Percentiles rank a stretch among this genome's conserved stretches.
phyloP scores from a whole-genome alignment of 208 protist genomes.

The Balamuthia mandrillaris region DNA sequence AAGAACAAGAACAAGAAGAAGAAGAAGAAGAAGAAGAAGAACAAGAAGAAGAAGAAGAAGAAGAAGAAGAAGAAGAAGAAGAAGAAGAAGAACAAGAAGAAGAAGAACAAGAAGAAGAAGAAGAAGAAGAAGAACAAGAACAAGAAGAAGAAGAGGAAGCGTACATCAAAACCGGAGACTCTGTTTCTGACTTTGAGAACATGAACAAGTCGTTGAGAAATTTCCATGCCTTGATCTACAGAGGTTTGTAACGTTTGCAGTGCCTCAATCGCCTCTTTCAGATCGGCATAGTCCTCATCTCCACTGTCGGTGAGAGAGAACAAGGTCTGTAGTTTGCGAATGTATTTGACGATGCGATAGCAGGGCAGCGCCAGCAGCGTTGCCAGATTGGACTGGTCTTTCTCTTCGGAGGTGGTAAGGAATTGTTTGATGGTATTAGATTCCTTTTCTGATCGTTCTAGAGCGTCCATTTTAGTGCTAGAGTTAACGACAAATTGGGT shows the following conservation, averaged over 20 bases:
- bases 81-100: neutral
- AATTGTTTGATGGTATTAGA: conserved; percentile 1
- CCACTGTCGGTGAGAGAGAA: neutral
- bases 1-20: neutral
- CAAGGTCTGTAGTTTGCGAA: neutral
- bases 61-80: neutral
- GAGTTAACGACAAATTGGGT: neutral
- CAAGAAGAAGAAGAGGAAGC: neutral
- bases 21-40: neutral
- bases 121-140: neutral
- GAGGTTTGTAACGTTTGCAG: neutral
- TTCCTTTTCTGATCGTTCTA: neutral
- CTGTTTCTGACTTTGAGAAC: conserved; percentile 14
- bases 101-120: neutral
- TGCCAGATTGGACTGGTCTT: neutral
- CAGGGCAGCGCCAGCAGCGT: neutral
- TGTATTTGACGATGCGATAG: neutral
- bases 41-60: neutral
- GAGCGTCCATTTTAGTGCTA: neutral
- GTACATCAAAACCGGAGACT: neutral
- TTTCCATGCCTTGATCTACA: conserved; percentile 16
- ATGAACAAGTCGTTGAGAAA: neutral
- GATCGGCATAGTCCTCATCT: neutral
- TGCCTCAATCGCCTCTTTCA: neutral
- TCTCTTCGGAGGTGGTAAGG: conserved; percentile 2